Evolutionary conservation across 2,329 filamentous ascomycete genomes (phyloP).

Genomic region (Trichoderma brevicompactum): DNA sequence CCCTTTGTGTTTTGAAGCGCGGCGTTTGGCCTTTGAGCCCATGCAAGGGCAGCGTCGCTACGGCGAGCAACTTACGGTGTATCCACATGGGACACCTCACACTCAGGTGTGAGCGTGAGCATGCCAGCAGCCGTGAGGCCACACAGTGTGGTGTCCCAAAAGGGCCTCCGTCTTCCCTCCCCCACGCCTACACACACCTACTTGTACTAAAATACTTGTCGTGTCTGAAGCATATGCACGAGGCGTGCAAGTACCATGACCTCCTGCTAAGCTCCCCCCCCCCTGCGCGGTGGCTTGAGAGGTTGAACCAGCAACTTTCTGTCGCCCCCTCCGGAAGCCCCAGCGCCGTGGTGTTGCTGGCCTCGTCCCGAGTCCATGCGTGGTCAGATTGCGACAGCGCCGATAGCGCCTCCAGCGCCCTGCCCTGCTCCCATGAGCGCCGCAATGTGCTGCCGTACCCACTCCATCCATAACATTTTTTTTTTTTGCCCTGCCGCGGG

Average conservation of each 20-base stretch:
- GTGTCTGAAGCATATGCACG: constrained; percentile 6
- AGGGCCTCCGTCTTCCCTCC: constrained; percentile 19
- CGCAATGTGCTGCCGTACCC: constrained; percentile 22
- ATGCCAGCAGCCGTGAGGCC: constrained; percentile 25
- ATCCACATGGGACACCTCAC: constrained; percentile 4
- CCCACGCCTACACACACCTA: constrained; percentile 2
- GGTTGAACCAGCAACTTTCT: constrained; percentile 17
- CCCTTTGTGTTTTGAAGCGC: constrained; percentile 17
- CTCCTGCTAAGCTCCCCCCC: constrained; percentile 7
- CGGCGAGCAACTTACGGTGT: constrained; percentile 20
- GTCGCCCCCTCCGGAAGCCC: constrained; percentile 21
- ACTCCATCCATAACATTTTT: constrained; percentile 4
- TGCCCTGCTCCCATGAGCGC: not conserved
- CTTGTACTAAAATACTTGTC: not conserved
- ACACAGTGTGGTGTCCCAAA: constrained; percentile 25
- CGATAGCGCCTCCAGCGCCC: constrained; percentile 22
- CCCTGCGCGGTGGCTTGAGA: constrained; percentile 23
- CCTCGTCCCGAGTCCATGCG: constrained; percentile 11
- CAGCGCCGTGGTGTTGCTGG: constrained; percentile 22
- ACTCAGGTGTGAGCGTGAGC: constrained; percentile 7
- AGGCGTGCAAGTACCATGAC: constrained; percentile 17
- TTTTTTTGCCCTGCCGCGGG: not conserved
- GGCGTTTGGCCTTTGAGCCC: constrained; percentile 13
- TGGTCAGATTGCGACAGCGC: constrained; percentile 25
- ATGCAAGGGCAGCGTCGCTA: constrained; percentile 24